Conservation (phyloP, 495 filamentous ascomycete species). For the Aspergillus funiculosus region DNA sequence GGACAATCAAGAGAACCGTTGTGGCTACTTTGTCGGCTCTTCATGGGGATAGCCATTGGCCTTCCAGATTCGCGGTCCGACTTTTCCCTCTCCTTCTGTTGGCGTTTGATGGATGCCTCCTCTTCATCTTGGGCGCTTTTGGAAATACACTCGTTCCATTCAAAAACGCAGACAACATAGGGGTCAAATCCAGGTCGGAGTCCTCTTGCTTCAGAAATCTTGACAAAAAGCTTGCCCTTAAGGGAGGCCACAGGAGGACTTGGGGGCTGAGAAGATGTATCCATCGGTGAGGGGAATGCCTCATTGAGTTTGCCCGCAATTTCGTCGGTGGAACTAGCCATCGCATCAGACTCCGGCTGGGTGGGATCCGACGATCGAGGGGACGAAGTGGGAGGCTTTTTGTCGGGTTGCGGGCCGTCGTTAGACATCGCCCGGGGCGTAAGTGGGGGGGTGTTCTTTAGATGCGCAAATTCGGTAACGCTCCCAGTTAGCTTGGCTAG, state of each 20-base stretch:
- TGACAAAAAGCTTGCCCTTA: constrained; percentile 85
- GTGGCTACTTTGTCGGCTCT: constrained; percentile 88
- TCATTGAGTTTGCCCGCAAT: constrained; percentile 42
- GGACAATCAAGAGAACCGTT: constrained; percentile 70
- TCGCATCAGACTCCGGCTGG: constrained; percentile 22
- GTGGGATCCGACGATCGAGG: constrained; percentile 24
- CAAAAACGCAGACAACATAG: constrained; percentile 94
- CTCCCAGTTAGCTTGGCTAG: constrained; percentile 84
- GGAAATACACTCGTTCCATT: constrained; percentile 93
- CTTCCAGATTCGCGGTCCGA: constrained; percentile 69
- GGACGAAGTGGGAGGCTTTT: constrained; percentile 30
- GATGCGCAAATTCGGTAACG: constrained; percentile 50
- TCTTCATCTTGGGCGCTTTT: constrained; percentile 63
- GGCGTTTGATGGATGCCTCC: constrained; percentile 31
- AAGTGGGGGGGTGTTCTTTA: constrained; percentile 86
- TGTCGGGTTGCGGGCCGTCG: constrained; percentile 41
- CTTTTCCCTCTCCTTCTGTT: constrained; percentile 48
- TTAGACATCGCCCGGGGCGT: constrained; percentile 81
- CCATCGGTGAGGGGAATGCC: constrained; percentile 33
- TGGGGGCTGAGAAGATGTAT: constrained; percentile 29
- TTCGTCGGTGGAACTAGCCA: constrained; percentile 33
- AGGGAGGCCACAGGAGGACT: constrained; percentile 64
- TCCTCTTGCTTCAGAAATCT: constrained; percentile 76
- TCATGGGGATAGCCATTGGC: constrained; percentile 93
- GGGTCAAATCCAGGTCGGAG: constrained; percentile 77